Conservation (phyloP, 768 basidiomycete species). For the Strobilomyces dryophilus region DNA sequence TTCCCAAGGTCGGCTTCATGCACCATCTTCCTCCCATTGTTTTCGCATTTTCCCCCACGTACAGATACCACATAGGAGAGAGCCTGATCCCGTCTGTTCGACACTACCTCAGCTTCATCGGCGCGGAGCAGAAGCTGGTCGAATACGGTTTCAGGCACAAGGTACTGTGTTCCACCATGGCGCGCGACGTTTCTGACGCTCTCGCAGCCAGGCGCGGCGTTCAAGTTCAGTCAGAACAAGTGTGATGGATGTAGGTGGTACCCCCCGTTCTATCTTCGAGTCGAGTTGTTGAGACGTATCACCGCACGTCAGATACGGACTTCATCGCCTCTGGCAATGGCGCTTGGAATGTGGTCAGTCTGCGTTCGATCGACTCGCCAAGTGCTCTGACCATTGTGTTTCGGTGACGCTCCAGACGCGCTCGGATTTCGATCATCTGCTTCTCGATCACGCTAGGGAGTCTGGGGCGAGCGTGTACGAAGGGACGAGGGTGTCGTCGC, state of each 20-base stretch:
- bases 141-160: constrained; percentile 44
- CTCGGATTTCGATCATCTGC: constrained; percentile 54
- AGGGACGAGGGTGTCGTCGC: constrained; percentile 38
- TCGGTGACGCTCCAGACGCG: constrained; percentile 36
- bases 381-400: neutral
- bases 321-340: constrained; percentile 51
- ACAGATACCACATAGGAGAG: constrained; percentile 46
- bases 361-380: neutral
- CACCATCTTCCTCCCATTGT: too few relatives aligned
- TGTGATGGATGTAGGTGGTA: constrained; percentile 51
- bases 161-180: constrained; percentile 26
- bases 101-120: constrained; percentile 50
- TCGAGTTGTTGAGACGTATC: too few relatives aligned
- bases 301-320: constrained; percentile 45
- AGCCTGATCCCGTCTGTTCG: constrained; percentile 49
- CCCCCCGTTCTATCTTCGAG: neutral
- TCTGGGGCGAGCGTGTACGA: constrained; percentile 49
- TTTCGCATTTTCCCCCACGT: neutral
- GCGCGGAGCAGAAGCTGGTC: constrained; percentile 40
- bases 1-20: constrained; percentile 45
- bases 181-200: neutral
- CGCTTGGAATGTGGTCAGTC: constrained; percentile 61
- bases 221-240: constrained; percentile 55
- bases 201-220: constrained; percentile 51
- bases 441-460: constrained; percentile 50